Evolutionary conservation across 495 filamentous ascomycete species (phyloP), one percentile per base, ranked within the genome.

Genomic region (Penicillium ucsense): DNA sequence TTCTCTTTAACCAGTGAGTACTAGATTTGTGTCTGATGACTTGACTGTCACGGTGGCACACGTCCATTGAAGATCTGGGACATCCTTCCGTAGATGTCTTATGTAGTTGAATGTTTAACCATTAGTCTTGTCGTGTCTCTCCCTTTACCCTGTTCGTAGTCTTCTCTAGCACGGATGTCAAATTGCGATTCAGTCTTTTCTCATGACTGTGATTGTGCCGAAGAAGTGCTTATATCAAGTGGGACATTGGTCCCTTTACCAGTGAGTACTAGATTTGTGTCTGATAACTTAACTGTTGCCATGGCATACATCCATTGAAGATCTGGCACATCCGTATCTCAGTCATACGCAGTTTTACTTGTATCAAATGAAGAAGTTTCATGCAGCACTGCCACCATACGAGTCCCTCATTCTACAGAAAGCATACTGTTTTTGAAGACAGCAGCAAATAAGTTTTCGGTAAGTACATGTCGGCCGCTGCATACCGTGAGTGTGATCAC

Each of bases 181-280:
- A 94, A 94, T 94, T 95, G 81, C 89, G 88, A 88, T 84, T 74
- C 78, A 75, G 82, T 74, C 75, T 58, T 70, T 5, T n/a, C 75
- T 72, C 66, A 85, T 95, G 86, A 79, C 86, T 88, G 80, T 71
- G 73, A 82, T 88, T 90, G 89, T 89, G 89, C 89, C 89, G 86
- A 90, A 83, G 79, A 82, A 75, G 80, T 84, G 80, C 80, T 82
- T 63, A 84, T 63, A 84, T 76, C 38, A 55, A 72, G 27, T 38
- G 37, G 52, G 55, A 45, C 41, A 20, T 59, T 52, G 39, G 41
- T 60, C 50, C 65, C 50, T 48, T 42, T 45, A 35, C 66, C 70
- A 68, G 68, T 62, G 70, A 72, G 70, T 73, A 73, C 70, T 73
- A 72, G 70, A 73, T 70, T 59, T 68, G 48, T 73, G 70, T 68